Evolutionary conservation across 768 basidiomycete species (phyloP), one percentile per base, ranked within the genome.

Genomic region (Suillus weaverae): DNA sequence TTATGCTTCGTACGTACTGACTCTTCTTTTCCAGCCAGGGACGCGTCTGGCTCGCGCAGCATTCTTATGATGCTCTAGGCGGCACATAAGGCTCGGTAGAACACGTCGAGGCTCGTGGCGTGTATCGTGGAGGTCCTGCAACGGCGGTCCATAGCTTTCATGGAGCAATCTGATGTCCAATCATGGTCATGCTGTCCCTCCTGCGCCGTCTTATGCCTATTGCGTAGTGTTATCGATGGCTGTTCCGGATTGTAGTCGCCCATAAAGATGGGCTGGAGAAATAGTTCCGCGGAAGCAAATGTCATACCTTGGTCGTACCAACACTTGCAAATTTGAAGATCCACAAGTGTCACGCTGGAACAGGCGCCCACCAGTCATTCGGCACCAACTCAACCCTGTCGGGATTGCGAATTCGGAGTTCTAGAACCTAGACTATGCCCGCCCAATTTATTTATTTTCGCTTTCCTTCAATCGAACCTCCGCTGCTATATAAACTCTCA

Each of bases 221-320:
- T 10, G 56, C 30, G 30, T 39, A 9, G 55, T 13, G 22, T 7
- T 38, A 9, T 38, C 36, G 38, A 39, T 39, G 56, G 8, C 22
- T 14, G 18, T 26, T 26, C 22, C 26, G 16, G 38, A 26, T 13
- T 5, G 26, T 30, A 9, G 22, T 26, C 1, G 36, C 20, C 16
- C 9, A 26, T 16, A 4, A 22, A 14, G 35, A 14, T 14, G 16
- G 46, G 3, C 11, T 8, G 7, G 20, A 61, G 26, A 9, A 22
- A 3, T 56, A 33, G 32, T 65, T 50, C 64, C 62, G 20, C 54
- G 64, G 64, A 65, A 65, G 64, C 64, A 65, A 61, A 50, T 38
- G 38, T 53, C 26, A 26, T 26, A 26, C 26, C 26, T 26, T 26
- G 26, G 26, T 26, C 13, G 39, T 54, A 39, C 46, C 61, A 22